phyloP scores from a whole-genome alignment of 1,139 yeast species.

The Geotrichum cucujoidarum region DNA sequence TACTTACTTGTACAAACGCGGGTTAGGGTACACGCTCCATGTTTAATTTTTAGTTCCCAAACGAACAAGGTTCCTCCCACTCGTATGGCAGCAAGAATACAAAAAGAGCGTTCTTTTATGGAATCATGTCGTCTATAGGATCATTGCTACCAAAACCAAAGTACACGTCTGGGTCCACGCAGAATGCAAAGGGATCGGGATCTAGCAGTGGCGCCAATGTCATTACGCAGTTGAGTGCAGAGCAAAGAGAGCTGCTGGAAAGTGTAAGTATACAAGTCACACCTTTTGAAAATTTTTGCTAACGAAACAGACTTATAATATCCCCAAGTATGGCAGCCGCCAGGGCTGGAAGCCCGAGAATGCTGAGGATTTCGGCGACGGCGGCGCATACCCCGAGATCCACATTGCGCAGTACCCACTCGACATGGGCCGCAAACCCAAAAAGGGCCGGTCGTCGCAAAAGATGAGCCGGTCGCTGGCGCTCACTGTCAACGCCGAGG shows the following conservation, averaged over 20 bases:
- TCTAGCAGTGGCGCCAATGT: slow-evolving; percentile 4
- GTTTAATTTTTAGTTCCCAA: neutral
- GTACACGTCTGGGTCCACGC: slow-evolving; percentile 15
- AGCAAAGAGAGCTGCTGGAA: slow-evolving; percentile 17
- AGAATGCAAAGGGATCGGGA: slow-evolving; percentile 1
- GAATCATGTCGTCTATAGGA: slow-evolving; percentile 23
- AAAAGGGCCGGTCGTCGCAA: slow-evolving; percentile 12
- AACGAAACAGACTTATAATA: slow-evolving; percentile 19
- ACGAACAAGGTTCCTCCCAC: too few relatives aligned
- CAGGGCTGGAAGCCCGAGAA: slow-evolving; percentile 32
- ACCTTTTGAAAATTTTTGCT: neutral
- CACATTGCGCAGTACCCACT: slow-evolving; percentile 36
- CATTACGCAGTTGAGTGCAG: slow-evolving; percentile 13
- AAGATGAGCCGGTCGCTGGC: slow-evolving; percentile 30
- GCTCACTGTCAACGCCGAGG: slow-evolving; percentile 34
- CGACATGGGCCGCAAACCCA: slow-evolving; percentile 32
- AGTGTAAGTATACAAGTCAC: slow-evolving; percentile 7
- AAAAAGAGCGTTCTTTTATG: too few relatives aligned
- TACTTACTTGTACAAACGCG: too few relatives aligned
- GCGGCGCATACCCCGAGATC: slow-evolving; percentile 39
- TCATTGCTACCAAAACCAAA: slow-evolving; percentile 30
- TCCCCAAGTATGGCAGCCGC: slow-evolving; percentile 36
- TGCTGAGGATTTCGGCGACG: slow-evolving; percentile 35
- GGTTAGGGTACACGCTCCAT: neutral
- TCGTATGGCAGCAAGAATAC: too few relatives aligned